Evolutionary conservation across 805 yeast species (phyloP).

Genomic region (Kuraishia molischiana): DNA sequence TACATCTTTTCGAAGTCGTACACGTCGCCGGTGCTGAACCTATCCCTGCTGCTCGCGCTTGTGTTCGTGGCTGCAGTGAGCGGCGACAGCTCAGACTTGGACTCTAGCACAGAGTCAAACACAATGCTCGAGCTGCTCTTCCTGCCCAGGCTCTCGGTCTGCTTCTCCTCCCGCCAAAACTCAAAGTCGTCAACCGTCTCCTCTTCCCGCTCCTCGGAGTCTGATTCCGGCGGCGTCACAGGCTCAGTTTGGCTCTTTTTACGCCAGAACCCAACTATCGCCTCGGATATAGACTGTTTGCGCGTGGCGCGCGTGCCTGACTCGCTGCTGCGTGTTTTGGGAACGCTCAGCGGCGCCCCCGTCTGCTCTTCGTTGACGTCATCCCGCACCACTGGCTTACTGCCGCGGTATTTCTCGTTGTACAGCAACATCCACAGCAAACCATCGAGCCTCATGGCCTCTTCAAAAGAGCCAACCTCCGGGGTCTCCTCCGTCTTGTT

Average conservation of each 20-base stretch:
- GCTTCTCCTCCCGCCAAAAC: background rate
- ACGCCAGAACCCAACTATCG: background rate
- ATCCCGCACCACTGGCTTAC: background rate
- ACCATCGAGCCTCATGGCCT: constrained; percentile 8
- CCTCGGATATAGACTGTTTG: background rate
- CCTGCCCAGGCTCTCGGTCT: background rate
- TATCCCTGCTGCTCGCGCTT: too few species aligned
- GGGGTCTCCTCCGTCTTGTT: background rate
- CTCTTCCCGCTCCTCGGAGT: background rate
- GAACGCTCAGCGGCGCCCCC: background rate
- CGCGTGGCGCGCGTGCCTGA: background rate
- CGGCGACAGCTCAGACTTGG: background rate
- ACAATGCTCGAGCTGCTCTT: constrained; percentile 1
- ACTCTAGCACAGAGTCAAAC: constrained; percentile 2
- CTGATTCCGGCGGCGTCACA: background rate
- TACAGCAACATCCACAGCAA: constrained; percentile 8
- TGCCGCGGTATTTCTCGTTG: background rate
- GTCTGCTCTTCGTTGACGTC: too few species aligned
- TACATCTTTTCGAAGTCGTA: background rate
- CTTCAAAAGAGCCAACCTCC: background rate
- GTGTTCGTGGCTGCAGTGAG: background rate
- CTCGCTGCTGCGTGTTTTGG: background rate
- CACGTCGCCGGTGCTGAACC: background rate
- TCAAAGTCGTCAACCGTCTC: background rate
- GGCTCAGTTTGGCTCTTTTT: background rate